Evolutionary conservation across 768 basidiomycete genomes (phyloP).

Genomic region (Nidularia sp.): DNA sequence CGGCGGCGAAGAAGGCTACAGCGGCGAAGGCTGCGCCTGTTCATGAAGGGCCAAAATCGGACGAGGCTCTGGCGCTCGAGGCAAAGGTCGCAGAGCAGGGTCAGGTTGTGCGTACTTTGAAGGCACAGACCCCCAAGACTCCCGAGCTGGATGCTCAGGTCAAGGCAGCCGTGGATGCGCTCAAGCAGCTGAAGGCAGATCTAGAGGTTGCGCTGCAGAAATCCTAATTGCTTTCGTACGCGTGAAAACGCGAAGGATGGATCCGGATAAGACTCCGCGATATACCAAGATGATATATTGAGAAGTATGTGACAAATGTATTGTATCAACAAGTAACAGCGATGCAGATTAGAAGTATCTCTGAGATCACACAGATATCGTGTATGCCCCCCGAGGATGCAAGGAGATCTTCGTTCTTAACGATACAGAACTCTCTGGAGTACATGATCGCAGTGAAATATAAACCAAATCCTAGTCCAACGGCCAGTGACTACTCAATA

Average conservation of each 20-base stretch:
- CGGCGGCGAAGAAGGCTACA: conserved; percentile 30
- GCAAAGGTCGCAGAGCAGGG: conserved; percentile 76
- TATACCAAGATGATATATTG: too few species aligned
- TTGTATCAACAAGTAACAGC: too few species aligned
- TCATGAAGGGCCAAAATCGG: conserved; percentile 58
- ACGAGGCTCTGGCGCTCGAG: conserved; percentile 71
- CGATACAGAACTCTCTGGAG: too few species aligned
- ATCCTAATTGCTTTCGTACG: conserved; percentile 1
- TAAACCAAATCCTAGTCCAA: too few species aligned
- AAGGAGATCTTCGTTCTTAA: too few species aligned
- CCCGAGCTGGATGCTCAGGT: conserved; percentile 60
- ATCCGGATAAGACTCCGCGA: too few species aligned
- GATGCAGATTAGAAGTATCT: too few species aligned
- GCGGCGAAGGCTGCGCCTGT: conserved; percentile 43
- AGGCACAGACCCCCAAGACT: conserved; percentile 56
- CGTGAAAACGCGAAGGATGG: not conserved
- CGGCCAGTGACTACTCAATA: too few species aligned
- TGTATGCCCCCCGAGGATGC: too few species aligned
- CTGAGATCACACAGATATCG: too few species aligned
- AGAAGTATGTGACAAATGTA: too few species aligned
- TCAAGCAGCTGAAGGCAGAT: conserved; percentile 66
- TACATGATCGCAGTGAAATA: too few species aligned
- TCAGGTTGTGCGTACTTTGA: conserved; percentile 65
- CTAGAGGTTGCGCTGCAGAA: conserved; percentile 25
- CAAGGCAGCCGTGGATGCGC: conserved; percentile 51